These are phyloP conservation scores for Herpetospermum pedunculosum DNA, from an alignment of 306 rosid species.

Conservation along the genomic window DNA sequence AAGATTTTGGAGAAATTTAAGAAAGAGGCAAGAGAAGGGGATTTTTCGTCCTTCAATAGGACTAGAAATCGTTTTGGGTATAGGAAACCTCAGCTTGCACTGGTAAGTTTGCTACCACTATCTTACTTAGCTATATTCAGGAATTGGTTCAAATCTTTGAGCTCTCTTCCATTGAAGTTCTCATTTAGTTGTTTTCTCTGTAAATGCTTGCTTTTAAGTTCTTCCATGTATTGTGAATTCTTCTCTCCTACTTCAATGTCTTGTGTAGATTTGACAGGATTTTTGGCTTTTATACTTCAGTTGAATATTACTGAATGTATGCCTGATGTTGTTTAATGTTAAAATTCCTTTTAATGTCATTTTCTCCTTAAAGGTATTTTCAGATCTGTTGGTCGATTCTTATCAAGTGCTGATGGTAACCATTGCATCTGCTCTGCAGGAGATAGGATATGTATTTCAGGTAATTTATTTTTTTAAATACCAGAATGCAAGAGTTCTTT, in stretches of 20 bases:
- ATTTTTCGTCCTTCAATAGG: conserved; percentile 28
- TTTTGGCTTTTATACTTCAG: neutral
- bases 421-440: conserved; percentile 59
- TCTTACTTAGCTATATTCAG: neutral
- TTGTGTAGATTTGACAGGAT: neutral
- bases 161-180: neutral
- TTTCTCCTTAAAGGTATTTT: conserved; percentile 50
- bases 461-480: conserved; percentile 17
- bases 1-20: conserved; percentile 58
- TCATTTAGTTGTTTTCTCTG: neutral
- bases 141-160: conserved; percentile 1
- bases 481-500: neutral
- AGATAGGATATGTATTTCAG: conserved; percentile 73
- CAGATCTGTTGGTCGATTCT: conserved; percentile 68
- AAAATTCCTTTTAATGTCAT: neutral
- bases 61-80: conserved; percentile 39
- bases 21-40: conserved; percentile 26
- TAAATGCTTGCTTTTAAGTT: neutral
- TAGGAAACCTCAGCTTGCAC: conserved; percentile 81
- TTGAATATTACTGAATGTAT: neutral
- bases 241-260: neutral
- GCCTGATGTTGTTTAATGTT: neutral
- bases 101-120: conserved; percentile 39
- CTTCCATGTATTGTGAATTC: neutral
- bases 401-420: conserved; percentile 75